Evolutionary conservation across 2,329 filamentous ascomycete species (phyloP), one percentile per base, ranked within the genome.

Genomic region (Cladosporium austrohemisphaericum): DNA sequence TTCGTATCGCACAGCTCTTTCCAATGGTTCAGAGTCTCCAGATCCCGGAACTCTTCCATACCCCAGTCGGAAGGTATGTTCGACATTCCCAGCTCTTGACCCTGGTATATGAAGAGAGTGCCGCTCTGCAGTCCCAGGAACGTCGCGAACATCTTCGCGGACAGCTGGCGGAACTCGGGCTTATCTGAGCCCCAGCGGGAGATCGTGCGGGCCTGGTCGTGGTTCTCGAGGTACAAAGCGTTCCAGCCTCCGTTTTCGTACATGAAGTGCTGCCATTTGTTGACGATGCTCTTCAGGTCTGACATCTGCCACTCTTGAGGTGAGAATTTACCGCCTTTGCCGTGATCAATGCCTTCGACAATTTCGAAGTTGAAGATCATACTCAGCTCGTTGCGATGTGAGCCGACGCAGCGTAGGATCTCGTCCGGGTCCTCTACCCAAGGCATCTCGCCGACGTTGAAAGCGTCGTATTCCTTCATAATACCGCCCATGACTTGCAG

Each of bases 311-410:
- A 10, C 79, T 71, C 38, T 68, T 68, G 73, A 29, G 83, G 65
- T 74, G 54, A 77, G 76, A 54, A 75, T 60, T 45, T 60, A 23
- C 50, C 64, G 26, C 55, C 48, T 4, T 77, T 73, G n/a, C 78
- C 65, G 49, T 49, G 49, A 25, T 79, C 76, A 19, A 79, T 51
- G 23, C 52, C 65, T 25, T 76, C 70, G 55, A 79, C 71, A 13
- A 80, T 69, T 47, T 86, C 83, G 61, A 86, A 86, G 57, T 85
- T 79, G 65, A 87, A 86, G 37, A 85, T 81, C 81, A 86, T 86
- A 61, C 78, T 81, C 43, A 86, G 65, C 60, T 86, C 81, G 29
- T 74, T 72, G 9, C 79, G 72, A 5, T 52, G 36, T 26, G 71
- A 73, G 3, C 72, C 72, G 1, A 85, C 80, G 4, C 71, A 72